Evolutionary conservation across 768 basidiomycete genomes (phyloP), one percentile per base, ranked within the genome.

Genomic region (Saitozyma sp.): DNA sequence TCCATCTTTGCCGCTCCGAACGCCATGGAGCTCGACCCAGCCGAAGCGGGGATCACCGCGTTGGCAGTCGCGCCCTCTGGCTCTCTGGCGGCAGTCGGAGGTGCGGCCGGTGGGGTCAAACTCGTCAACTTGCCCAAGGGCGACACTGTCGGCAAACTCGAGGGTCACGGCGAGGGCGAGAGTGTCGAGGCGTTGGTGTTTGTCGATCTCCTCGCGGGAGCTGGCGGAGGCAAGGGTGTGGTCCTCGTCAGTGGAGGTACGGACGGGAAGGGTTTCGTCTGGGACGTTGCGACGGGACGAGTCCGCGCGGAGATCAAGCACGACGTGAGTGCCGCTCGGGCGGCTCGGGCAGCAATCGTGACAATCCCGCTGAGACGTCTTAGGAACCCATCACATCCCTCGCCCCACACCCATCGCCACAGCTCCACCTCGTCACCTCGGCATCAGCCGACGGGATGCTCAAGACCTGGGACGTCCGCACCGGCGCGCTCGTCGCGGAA

Each of bases 211-310:
- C 82, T 87, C 5, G 83, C 82, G 10, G 84, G 86, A 0, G 84
- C 82, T 6, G 79, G 74, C 0, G 78, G 79, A 11, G 79, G 77
- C 14, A 79, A 79, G 59, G 78, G 78, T 41, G 70, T 79, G 11
- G 86, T 90, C 17, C 87, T 88, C 10, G 86, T 91, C 0, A 92
- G 90, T 2, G 94, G 90, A 10, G 92, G 86, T 6, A 97, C 95
- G 5, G 96, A 99, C 74, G 92, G 93, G 0, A 94, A 92, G 75
- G 89, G 87, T 16, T 92, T 90, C 70, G 87, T 97, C 41, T 99
- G 95, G 93, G 96, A 99, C 80, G 83, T 94, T 49, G 84, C 84
- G 54, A 94, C 91, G 29, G 91, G 91, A 84, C 84, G 89, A 64
- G 77, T 93, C 56, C 85, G 96, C 59, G 84, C 88, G 16, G 92